Percentiles rank a stretch among this genome's conserved stretches.
Conservation (phyloP, 495 filamentous ascomycete genomes). For the Hypoxylon subgilvum region DNA sequence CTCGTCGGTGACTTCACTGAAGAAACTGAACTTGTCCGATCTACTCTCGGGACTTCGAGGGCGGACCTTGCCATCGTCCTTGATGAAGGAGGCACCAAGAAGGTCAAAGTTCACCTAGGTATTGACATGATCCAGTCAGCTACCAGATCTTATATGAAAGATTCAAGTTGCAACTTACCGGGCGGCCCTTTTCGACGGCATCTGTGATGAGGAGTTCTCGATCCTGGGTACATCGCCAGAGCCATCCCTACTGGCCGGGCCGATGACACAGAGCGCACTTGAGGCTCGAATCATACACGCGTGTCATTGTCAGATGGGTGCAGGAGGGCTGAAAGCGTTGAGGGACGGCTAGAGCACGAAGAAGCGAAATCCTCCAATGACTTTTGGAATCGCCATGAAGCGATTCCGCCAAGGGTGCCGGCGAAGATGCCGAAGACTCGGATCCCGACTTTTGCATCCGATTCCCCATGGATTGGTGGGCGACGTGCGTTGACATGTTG, state of each 20-base stretch:
- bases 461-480: too few species aligned
- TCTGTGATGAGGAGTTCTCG: conserved; percentile 52
- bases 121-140: conserved; percentile 8
- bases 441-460: too few species aligned
- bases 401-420: too few species aligned
- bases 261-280: conserved; percentile 60
- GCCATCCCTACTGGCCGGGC: conserved; percentile 61
- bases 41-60: conserved; percentile 44
- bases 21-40: conserved; percentile 47
- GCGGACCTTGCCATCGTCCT: conserved; percentile 36
- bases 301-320: conserved; percentile 65
- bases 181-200: conserved; percentile 37
- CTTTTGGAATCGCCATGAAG: too few species aligned
- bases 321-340: conserved; percentile 49
- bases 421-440: too few species aligned
- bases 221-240: conserved; percentile 72
- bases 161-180: conserved; percentile 38
- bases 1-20: conserved; percentile 60
- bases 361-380: too few species aligned
- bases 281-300: conserved; percentile 52
- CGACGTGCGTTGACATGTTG: too few species aligned
- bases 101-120: conserved; percentile 33
- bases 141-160: conserved; percentile 17
- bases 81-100: conserved; percentile 7
- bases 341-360: too few species aligned